Evolutionary conservation across 75 land plant genomes (phyloP).

Genomic region (Chamaecyparis obtusa): DNA sequence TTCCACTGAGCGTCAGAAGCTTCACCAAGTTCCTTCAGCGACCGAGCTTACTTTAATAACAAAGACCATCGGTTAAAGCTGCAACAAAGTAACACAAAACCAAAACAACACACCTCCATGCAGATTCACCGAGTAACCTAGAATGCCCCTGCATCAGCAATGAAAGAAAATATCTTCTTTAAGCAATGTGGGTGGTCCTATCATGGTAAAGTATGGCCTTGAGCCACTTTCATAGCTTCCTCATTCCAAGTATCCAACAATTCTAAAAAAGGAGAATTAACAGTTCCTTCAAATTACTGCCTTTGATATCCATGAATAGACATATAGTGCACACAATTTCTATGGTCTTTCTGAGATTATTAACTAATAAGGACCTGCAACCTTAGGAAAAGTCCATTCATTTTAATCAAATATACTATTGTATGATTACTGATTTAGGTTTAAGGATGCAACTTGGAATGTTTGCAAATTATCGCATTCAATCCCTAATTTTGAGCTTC

Average conservation of each 20-base stretch:
- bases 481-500: slow-evolving; percentile 26
- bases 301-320: slow-evolving; percentile 45
- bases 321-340: slow-evolving; percentile 37
- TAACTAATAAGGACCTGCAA: slow-evolving; percentile 26
- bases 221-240: slow-evolving; percentile 26
- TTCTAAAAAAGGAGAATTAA: slow-evolving; percentile 25
- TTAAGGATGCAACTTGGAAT: slow-evolving; percentile 37
- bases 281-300: slow-evolving; percentile 21
- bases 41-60: no score
- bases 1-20: no score
- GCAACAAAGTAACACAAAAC: no score
- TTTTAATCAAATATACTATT: slow-evolving; percentile 27
- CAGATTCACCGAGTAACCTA: no score
- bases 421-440: slow-evolving; percentile 28
- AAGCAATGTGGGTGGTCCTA: slow-evolving; percentile 42
- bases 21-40: no score
- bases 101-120: no score
- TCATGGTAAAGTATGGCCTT: slow-evolving; percentile 67
- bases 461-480: slow-evolving; percentile 1
- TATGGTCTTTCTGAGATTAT: slow-evolving; percentile 30
- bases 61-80: no score
- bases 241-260: slow-evolving; percentile 17
- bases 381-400: slow-evolving; percentile 26
- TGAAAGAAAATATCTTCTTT: slow-evolving; percentile 66
- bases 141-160: no score